A percentile compares a stretch with the other conserved stretches of the same genome.
Conservation (phyloP, 1,284 basidiomycete species). For the Ceraceosorus bombacis region DNA sequence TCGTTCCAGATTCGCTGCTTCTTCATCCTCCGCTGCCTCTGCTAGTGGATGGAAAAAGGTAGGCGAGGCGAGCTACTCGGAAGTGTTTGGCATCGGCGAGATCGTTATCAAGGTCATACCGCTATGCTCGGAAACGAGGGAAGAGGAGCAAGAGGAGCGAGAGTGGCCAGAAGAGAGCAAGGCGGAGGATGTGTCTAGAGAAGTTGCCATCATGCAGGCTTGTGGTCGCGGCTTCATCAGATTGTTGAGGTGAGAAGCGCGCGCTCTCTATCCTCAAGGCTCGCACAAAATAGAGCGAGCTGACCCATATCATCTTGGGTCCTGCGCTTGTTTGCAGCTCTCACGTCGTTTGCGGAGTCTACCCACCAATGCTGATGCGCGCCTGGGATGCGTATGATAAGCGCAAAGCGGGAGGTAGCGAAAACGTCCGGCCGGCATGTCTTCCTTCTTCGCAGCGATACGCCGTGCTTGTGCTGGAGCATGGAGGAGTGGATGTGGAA, state of each 20-base stretch:
- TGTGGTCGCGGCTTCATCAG: too few relatives aligned
- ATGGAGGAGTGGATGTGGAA: slow-evolving; percentile 84
- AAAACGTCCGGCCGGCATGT: slow-evolving; percentile 73
- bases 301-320: too few relatives aligned
- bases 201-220: slow-evolving; percentile 74
- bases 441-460: slow-evolving; percentile 71
- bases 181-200: slow-evolving; percentile 69
- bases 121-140: slow-evolving; percentile 35
- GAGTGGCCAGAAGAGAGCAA: slow-evolving; percentile 47
- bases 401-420: slow-evolving; percentile 56
- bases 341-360: slow-evolving; percentile 48
- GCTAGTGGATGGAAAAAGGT: slow-evolving; percentile 58
- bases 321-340: too few relatives aligned
- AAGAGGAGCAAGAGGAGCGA: slow-evolving; percentile 16
- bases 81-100: slow-evolving; percentile 68
- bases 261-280: too few relatives aligned
- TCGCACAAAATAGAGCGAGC: too few relatives aligned
- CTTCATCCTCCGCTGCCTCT: too few relatives aligned
- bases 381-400: slow-evolving; percentile 77
- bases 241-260: too few relatives aligned
- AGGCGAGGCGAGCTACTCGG: slow-evolving; percentile 92
- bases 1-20: too few relatives aligned
- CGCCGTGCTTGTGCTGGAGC: slow-evolving; percentile 75
- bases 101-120: slow-evolving; percentile 83
- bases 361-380: slow-evolving; percentile 67